These are phyloP conservation scores for Raphanus hybrid DNA, from an alignment of 441 rosid species.

Conservation along the genomic window DNA sequence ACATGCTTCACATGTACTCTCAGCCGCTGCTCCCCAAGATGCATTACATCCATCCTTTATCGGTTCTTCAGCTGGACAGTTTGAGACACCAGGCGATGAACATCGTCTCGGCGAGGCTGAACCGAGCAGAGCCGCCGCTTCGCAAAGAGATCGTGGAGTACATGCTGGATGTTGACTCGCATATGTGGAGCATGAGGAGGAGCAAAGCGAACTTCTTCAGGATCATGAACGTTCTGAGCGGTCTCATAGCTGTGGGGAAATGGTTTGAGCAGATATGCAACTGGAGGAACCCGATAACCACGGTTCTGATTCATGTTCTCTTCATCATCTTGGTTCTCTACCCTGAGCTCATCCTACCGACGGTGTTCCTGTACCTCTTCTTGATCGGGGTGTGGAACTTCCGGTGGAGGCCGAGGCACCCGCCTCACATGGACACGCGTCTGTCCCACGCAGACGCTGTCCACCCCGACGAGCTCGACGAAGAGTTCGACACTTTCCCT, in stretches of 20 bases:
- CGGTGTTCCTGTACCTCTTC: too few species aligned
- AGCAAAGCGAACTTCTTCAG: constrained; percentile 91
- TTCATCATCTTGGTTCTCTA: too few species aligned
- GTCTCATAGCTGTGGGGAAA: constrained; percentile 60
- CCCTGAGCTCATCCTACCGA: too few species aligned
- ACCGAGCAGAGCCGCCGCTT: constrained; percentile 87
- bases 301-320: too few species aligned
- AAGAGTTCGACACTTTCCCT: too few species aligned
- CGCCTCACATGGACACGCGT: too few species aligned
- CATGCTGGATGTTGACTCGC: constrained; percentile 90
- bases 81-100: constrained; percentile 90
- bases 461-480: too few species aligned
- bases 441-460: too few species aligned
- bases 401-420: too few species aligned
- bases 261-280: constrained; percentile 46
- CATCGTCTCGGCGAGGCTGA: constrained; percentile 79
- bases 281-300: too few species aligned
- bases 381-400: too few species aligned
- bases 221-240: constrained; percentile 69
- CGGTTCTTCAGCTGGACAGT: constrained; percentile 81
- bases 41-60: constrained; percentile 87
- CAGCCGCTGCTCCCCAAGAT: constrained; percentile 86
- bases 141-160: constrained; percentile 90
- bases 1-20: constrained; percentile 80
- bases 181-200: constrained; percentile 95